phyloP scores from a whole-genome alignment of 208 protist genomes.

The Trypanosoma cruzi region DNA sequence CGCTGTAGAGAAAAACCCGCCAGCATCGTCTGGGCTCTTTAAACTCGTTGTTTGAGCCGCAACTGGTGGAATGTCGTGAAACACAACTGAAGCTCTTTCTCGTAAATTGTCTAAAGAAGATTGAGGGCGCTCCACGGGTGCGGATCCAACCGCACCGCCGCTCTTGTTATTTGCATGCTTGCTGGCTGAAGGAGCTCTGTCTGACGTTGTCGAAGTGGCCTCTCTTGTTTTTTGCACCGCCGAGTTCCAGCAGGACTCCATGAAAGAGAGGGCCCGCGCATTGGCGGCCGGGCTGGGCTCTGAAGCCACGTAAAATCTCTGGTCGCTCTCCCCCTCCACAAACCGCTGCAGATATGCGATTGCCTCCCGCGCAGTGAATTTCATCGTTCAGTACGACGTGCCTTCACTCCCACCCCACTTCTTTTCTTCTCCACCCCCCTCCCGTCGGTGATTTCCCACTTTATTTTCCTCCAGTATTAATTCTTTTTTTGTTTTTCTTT shows the following conservation, averaged over 20 bases:
- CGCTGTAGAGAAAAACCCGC: slow-evolving; percentile 25
- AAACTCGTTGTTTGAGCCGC: background rate
- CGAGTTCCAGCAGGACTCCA: slow-evolving; percentile 25
- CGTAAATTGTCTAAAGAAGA: background rate
- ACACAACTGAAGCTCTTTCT: slow-evolving; percentile 10
- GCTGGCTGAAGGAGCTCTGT: background rate
- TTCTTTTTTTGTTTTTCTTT: background rate
- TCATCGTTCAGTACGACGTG: background rate
- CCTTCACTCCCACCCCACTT: background rate
- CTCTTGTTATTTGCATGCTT: background rate
- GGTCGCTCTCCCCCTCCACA: background rate
- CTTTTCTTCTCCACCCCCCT: background rate
- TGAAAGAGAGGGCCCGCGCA: slow-evolving; percentile 2
- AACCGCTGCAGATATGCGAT: slow-evolving; percentile 26
- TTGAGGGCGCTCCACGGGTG: background rate
- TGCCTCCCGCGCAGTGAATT: slow-evolving; percentile 12
- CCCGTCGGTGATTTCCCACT: too few relatives aligned
- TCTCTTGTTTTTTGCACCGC: background rate
- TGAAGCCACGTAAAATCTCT: slow-evolving; percentile 20
- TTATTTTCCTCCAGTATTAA: background rate
- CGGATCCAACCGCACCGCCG: background rate
- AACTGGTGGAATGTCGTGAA: slow-evolving; percentile 2
- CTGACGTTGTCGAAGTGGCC: background rate
- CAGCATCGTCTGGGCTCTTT: background rate
- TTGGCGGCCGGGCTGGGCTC: background rate